Base-by-base conservation (phyloP, 2,329 filamentous ascomycete species). In the Phialophora verrucosa region DNA sequence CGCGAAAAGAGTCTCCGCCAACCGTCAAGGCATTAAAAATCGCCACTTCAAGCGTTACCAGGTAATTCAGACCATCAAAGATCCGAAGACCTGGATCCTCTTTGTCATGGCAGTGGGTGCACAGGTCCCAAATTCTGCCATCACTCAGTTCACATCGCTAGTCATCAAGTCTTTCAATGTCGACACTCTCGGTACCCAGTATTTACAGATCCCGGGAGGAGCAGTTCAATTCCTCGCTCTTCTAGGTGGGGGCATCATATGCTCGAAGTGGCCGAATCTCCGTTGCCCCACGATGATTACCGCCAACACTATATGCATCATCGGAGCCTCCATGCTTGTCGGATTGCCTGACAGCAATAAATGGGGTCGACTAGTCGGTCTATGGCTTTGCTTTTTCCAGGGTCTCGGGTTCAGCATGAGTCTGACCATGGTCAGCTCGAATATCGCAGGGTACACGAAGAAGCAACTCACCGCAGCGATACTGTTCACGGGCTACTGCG, bases 1-100 rank as follows among this genome's bases (percentile, higher is more conserved):
- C 4, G 79, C 85, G 12, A 82, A 83, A 56, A 81, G 85, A 27
- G 82, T 87, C 0, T 78, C 82, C 0, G 75, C 75, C 4, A 86
- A 87, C 69, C 76, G 79, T 10, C 81, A 84, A 64, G 85, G 85
- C 0, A 81, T 87, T 59, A 85, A 85, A 72, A 87, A 84, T 68
- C 77, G 78, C 6, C 77, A 83, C 29, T 83, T 83, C 73, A 80
- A 82, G 63, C 75, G 71, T 73, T 77, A 81, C 50, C 82, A 83
- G 72, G 78, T 81, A 3, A 76, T 77, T 66, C 82, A 86, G 73
- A 82, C 82, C 0, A 71, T 82, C 0, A 56, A 74, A 3, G 86
- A 88, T 69, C 80, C 84, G 0, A 87, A 88, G 75, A 86, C 85
- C 0, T 88, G 85, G 85, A 78, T 88, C 17, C 72, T 88, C 4